Conservation (phyloP, 1,284 basidiomycete species). For the Agaricales sp. region DNA sequence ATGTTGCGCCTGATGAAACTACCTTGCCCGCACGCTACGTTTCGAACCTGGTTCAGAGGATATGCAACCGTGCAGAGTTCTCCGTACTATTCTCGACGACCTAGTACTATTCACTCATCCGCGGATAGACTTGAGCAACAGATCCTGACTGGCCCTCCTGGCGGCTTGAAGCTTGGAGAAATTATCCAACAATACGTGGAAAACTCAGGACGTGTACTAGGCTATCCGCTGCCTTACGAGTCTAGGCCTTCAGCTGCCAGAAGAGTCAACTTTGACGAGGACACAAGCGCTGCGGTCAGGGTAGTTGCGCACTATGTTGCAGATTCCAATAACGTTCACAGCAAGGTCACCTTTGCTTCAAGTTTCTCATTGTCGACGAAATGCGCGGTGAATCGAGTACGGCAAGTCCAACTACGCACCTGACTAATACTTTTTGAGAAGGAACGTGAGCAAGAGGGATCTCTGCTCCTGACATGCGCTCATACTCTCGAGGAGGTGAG, state of each 20-base stretch:
- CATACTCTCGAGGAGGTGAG: constrained; percentile 59
- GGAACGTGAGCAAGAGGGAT: neutral
- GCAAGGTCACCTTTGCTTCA: constrained; percentile 48
- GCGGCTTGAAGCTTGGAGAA: neutral
- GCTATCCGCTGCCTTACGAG: constrained; percentile 38
- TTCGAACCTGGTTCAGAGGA: no score
- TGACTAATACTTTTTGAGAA: no score
- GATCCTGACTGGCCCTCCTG: no score
- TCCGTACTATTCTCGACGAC: no score
- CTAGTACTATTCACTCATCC: no score
- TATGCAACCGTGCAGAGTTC: neutral
- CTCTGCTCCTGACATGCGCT: constrained; percentile 45
- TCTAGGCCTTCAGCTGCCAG: constrained; percentile 27
- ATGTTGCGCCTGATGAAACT: no score
- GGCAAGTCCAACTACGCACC: constrained; percentile 25
- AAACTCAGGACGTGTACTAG: constrained; percentile 32
- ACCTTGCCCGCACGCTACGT: no score
- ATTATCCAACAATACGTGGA: constrained; percentile 29
- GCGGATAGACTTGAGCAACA: no score
- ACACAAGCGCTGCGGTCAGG: constrained; percentile 24
- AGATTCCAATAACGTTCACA: constrained; percentile 23
- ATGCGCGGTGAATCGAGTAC: constrained; percentile 9
- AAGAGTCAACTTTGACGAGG: constrained; percentile 15
- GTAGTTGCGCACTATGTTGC: constrained; percentile 51
- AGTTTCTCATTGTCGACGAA: constrained; percentile 45